Percentiles rank a stretch among this genome's conserved stretches.
phyloP scores from a whole-genome alignment of 495 filamentous ascomycete genomes.

The Saxophila tyrrhenica region DNA sequence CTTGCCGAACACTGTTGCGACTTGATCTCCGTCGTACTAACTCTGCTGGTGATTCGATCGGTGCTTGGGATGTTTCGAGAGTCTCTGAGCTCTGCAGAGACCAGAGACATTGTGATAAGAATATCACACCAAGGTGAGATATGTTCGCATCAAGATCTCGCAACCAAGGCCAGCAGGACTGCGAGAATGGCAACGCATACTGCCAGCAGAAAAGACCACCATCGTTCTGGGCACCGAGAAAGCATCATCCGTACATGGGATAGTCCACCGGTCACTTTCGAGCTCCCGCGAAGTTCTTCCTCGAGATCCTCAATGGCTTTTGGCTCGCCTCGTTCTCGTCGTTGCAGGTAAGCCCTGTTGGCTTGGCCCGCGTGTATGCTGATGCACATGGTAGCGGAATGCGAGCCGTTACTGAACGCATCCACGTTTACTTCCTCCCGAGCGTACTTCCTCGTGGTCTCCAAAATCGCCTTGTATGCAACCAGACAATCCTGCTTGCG shows the following conservation, averaged over 20 bases:
- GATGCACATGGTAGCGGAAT: conserved; percentile 18
- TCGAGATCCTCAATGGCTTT: conserved; percentile 12
- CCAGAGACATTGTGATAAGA: no score
- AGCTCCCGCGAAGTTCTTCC: not conserved
- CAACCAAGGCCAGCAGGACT: no score
- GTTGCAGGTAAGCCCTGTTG: conserved; percentile 7
- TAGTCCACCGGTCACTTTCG: no score
- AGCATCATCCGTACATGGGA: not conserved
- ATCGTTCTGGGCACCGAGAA: not conserved
- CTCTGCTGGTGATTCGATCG: no score
- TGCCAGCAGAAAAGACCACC: not conserved
- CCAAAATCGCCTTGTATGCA: conserved; percentile 10
- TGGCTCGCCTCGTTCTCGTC: conserved; percentile 10
- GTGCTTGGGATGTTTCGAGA: no score
- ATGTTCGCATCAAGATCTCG: no score
- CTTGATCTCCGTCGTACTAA: no score
- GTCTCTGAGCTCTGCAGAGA: no score
- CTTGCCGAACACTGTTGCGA: no score
- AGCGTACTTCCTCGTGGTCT: conserved; percentile 11
- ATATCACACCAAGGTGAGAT: no score
- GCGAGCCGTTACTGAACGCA: conserved; percentile 20
- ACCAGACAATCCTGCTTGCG: conserved; percentile 13
- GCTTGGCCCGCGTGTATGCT: conserved; percentile 12
- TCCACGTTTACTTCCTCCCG: conserved; percentile 8
- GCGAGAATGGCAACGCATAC: not conserved